A percentile compares a stretch with the other conserved stretches of the same genome.
Evolutionary conservation across 139 green algal genomes (phyloP).

Genomic region (Coelastrella sp.): DNA sequence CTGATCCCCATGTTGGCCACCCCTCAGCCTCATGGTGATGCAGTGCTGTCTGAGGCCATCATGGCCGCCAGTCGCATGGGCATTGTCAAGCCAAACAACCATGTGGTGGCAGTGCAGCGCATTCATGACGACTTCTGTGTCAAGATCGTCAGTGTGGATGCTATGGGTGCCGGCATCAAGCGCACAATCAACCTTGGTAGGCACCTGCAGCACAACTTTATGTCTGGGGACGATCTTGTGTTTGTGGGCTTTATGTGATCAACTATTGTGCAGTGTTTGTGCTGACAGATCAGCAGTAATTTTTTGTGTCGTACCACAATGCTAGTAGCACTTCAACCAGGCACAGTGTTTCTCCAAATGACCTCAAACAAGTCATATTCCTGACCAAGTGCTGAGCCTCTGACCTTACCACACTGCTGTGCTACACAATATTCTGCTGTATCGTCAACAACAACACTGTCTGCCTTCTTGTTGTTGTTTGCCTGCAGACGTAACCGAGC

Average conservation of each 20-base stretch:
- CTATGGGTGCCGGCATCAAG: slow-evolving; percentile 43
- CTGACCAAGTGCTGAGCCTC: too few species aligned
- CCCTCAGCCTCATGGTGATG: slow-evolving; percentile 69
- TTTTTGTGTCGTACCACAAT: too few species aligned
- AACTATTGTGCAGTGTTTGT: background rate
- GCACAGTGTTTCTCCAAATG: too few species aligned
- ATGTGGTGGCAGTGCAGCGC: slow-evolving; percentile 80
- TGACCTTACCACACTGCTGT: too few species aligned
- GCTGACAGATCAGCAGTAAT: background rate
- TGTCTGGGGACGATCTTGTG: background rate
- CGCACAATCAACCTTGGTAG: slow-evolving; percentile 23
- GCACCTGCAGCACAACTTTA: background rate
- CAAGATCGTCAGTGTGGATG: slow-evolving; percentile 55
- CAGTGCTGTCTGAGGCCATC: slow-evolving; percentile 39
- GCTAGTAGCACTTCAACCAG: too few species aligned
- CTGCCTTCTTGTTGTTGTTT: background rate
- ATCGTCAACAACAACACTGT: too few species aligned
- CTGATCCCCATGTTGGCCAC: slow-evolving; percentile 90
- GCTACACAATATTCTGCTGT: too few species aligned
- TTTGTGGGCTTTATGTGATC: background rate
- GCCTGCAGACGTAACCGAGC: background rate
- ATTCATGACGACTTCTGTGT: slow-evolving; percentile 71
- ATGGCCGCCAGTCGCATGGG: slow-evolving; percentile 45
- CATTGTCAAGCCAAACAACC: slow-evolving; percentile 76
- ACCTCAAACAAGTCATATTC: too few species aligned